phyloP scores from a whole-genome alignment of 352 stramenopile species.

The Phytophthora multivora region DNA sequence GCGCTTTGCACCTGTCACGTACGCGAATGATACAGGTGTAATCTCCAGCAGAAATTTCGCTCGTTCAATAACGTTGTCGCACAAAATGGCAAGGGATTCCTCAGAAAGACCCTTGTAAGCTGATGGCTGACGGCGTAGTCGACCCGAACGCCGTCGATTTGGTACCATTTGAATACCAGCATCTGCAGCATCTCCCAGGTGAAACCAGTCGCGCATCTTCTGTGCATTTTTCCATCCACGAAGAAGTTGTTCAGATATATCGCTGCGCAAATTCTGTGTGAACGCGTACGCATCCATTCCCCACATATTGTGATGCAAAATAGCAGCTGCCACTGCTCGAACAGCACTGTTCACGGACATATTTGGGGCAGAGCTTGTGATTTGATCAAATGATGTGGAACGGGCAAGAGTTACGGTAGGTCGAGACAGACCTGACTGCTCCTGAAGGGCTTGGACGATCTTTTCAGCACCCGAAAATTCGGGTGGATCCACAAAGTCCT shows the following conservation, averaged over 20 bases:
- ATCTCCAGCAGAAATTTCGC: constrained; percentile 77
- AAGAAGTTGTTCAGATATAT: constrained; percentile 72
- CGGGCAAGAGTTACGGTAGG: constrained; percentile 19
- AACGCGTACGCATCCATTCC: constrained; percentile 82
- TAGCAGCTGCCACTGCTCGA: constrained; percentile 70
- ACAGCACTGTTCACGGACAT: constrained; percentile 62
- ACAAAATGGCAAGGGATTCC: constrained; percentile 69
- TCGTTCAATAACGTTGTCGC: constrained; percentile 72
- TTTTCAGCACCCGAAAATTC: constrained; percentile 48
- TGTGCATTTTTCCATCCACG: constrained; percentile 84
- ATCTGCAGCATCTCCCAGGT: constrained; percentile 77
- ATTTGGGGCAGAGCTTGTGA: constrained; percentile 38
- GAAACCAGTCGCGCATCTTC: constrained; percentile 89
- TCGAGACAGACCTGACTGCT: constrained; percentile 25
- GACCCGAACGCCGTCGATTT: constrained; percentile 36
- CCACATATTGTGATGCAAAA: constrained; percentile 90
- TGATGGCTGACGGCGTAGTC: constrained; percentile 68
- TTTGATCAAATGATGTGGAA: constrained; percentile 51
- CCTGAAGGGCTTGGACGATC: constrained; percentile 49
- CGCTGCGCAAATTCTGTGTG: constrained; percentile 53
- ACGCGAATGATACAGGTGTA: constrained; percentile 75
- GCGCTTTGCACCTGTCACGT: constrained; percentile 70
- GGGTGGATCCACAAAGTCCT: constrained; percentile 54
- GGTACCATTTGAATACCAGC: constrained; percentile 44
- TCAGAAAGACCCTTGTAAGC: constrained; percentile 80